A percentile compares a stretch with the other conserved stretches of the same genome.
These are phyloP conservation scores for Fusarium verrucosum DNA, from an alignment of 2,329 filamentous ascomycete species.

Conservation along the genomic window DNA sequence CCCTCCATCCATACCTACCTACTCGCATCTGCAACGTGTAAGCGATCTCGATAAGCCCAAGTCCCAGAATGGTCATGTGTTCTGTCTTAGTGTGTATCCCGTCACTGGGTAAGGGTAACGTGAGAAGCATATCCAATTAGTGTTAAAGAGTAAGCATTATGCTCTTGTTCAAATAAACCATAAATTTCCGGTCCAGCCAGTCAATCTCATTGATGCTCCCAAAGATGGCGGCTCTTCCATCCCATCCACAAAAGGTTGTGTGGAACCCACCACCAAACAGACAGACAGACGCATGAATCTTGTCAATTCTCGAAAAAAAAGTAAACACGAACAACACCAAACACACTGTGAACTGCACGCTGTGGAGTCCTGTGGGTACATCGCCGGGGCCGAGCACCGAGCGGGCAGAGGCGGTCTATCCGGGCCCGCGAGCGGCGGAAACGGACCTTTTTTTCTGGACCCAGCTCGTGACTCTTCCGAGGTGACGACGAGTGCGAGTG, in stretches of 20 bases:
- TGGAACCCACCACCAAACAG: conserved; percentile 14
- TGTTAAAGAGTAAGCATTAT: background rate
- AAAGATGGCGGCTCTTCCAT: conserved; percentile 6
- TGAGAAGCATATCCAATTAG: background rate
- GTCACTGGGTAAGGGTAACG: background rate
- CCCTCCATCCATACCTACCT: no score
- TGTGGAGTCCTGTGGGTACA: no score
- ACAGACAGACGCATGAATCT: conserved; percentile 11
- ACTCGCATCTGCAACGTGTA: conserved; percentile 22
- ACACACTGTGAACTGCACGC: no score
- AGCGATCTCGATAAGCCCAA: conserved; percentile 27
- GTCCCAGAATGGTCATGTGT: conserved; percentile 8
- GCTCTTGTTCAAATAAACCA: background rate
- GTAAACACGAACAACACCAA: background rate
- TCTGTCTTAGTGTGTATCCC: background rate
- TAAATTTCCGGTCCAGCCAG: no score
- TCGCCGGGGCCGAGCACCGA: conserved; percentile 38
- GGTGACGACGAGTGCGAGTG: conserved; percentile 4
- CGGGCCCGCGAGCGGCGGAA: conserved; percentile 23
- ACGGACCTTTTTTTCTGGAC: conserved; percentile 20
- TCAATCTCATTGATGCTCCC: background rate
- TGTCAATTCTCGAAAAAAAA: background rate
- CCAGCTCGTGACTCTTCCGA: conserved; percentile 12
- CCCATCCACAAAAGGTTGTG: conserved; percentile 3
- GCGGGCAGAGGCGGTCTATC: conserved; percentile 45